phyloP scores from a whole-genome alignment of 305 asterid genomes.

The Fraxinus nigra region DNA sequence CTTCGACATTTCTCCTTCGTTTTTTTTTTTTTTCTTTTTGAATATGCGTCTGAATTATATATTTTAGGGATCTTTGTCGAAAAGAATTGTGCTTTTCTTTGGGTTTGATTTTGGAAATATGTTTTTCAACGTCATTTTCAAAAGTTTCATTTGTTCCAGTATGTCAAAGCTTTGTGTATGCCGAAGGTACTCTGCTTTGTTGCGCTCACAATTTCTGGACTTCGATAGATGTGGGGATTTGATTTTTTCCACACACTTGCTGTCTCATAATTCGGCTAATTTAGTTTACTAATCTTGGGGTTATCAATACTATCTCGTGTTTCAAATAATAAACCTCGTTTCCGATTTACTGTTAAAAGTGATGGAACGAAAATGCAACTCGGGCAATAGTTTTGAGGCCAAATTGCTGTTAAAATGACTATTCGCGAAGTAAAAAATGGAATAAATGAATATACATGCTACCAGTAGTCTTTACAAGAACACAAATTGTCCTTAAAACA shows the following conservation, averaged over 20 bases:
- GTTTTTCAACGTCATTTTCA: background rate
- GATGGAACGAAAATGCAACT: background rate
- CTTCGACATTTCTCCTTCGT: background rate
- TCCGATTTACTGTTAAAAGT: background rate
- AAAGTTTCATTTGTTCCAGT: background rate
- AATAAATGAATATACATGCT: background rate
- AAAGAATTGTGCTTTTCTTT: constrained; percentile 10
- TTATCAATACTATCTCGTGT: background rate
- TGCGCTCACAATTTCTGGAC: background rate
- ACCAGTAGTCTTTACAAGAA: constrained; percentile 74
- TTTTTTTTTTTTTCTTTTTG: background rate
- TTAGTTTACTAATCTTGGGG: background rate
- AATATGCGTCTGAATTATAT: constrained; percentile 15
- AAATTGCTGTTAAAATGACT: background rate
- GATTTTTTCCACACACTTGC: background rate
- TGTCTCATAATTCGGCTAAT: background rate
- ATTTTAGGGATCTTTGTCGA: constrained; percentile 11
- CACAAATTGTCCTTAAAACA: constrained; percentile 46
- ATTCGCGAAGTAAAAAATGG: background rate
- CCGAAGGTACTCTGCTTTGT: background rate
- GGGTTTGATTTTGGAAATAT: constrained; percentile 13
- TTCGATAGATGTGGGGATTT: background rate
- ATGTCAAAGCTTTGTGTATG: background rate
- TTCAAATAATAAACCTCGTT: background rate
- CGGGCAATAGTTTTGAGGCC: background rate